A percentile compares a stretch with the other conserved stretches of the same genome.
Conservation (phyloP, 2,329 filamentous ascomycete genomes). For the Alternaria alternata region DNA sequence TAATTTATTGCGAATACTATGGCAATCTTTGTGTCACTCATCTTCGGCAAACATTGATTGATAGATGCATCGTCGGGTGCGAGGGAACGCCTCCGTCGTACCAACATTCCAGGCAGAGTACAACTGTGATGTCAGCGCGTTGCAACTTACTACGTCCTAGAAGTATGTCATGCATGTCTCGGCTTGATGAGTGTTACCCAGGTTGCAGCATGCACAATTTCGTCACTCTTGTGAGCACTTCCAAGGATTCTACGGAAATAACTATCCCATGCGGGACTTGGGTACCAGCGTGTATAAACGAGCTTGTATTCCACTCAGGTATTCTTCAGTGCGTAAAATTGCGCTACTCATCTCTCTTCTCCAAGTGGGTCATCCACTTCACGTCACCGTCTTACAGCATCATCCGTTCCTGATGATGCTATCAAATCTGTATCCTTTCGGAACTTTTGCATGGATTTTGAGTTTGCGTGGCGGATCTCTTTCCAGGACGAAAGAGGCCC, state of each 20-base stretch:
- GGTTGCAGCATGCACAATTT: background rate
- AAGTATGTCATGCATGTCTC: background rate
- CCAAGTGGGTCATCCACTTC: background rate
- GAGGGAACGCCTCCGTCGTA: background rate
- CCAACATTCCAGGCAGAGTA: background rate
- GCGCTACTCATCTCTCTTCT: background rate
- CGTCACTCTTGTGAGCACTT: background rate
- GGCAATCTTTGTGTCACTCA: no score
- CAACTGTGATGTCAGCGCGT: background rate
- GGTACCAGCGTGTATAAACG: background rate
- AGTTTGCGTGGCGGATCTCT: background rate
- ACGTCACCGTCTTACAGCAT: background rate
- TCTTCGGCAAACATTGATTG: background rate
- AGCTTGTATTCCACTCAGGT: background rate
- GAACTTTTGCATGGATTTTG: background rate
- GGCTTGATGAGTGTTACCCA: background rate
- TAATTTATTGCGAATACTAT: background rate
- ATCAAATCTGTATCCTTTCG: background rate
- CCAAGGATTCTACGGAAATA: background rate
- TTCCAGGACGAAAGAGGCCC: background rate
- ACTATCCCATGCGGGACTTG: background rate
- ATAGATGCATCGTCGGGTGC: background rate
- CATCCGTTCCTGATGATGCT: conserved; percentile 1
- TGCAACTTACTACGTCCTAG: background rate
- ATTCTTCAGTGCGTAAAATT: background rate